Conservation (phyloP, 1,284 basidiomycete genomes). For the Trametes hirsuta region DNA sequence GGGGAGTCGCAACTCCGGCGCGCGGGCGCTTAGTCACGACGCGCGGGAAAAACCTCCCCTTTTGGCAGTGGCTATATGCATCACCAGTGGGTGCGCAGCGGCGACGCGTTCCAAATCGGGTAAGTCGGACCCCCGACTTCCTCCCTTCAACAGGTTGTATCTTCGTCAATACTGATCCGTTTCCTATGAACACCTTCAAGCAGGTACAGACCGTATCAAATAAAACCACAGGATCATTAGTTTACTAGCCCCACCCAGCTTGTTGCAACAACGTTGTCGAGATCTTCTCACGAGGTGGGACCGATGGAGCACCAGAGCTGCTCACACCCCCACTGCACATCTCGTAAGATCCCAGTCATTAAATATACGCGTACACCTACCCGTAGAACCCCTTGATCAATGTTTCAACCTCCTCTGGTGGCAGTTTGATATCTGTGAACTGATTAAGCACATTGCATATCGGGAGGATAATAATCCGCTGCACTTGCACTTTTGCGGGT, state of each 20-base stretch:
- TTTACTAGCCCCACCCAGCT: constrained; percentile 36
- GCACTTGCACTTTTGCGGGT: constrained; percentile 78
- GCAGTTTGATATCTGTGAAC: constrained; percentile 73
- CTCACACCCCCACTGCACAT: constrained; percentile 2
- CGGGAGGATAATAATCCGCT: background rate
- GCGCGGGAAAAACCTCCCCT: no score
- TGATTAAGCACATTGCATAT: background rate
- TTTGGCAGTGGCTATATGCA: no score
- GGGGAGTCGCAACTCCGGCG: no score
- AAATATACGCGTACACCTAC: constrained; percentile 14
- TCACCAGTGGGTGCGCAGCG: no score
- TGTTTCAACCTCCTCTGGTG: constrained; percentile 72
- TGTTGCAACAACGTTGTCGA: constrained; percentile 34
- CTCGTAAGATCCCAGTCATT: background rate
- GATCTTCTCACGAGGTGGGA: constrained; percentile 27
- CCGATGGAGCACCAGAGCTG: background rate
- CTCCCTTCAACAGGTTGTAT: no score
- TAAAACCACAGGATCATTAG: background rate
- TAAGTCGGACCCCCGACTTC: no score
- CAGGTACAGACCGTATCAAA: background rate
- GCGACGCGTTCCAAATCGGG: no score
- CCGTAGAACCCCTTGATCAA: constrained; percentile 66
- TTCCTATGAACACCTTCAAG: background rate
- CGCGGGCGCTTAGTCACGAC: no score
- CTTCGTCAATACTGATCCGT: no score